A percentile compares a stretch with the other conserved stretches of the same genome.
Conservation (phyloP, 352 stramenopile species). For the Phytophthora citricola region DNA sequence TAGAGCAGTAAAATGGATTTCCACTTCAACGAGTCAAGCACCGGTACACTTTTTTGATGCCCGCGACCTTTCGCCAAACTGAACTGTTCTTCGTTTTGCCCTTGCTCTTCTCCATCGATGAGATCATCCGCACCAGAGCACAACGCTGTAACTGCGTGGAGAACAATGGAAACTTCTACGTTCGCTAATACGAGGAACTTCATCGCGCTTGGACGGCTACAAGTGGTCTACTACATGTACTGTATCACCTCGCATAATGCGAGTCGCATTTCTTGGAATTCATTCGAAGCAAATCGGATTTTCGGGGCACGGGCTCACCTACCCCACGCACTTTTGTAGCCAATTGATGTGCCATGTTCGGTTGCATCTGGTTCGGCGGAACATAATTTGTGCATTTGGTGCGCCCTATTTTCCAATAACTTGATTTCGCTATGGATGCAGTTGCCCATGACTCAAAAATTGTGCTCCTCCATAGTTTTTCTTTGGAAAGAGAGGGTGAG, state of each 20-base stretch:
- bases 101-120: neutral
- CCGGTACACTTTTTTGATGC: slow-evolving; percentile 16
- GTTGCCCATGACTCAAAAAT: slow-evolving; percentile 21
- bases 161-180: no score
- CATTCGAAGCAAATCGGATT: slow-evolving; percentile 11
- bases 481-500: slow-evolving; percentile 19
- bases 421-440: slow-evolving; percentile 14
- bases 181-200: no score
- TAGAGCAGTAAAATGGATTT: neutral
- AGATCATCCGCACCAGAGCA: no score
- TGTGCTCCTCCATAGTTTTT: slow-evolving; percentile 21
- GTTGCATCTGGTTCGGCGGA: slow-evolving; percentile 17
- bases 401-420: slow-evolving; percentile 2
- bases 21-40: slow-evolving; percentile 12
- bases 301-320: slow-evolving; percentile 11
- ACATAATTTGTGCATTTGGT: slow-evolving; percentile 27
- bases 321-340: slow-evolving; percentile 19
- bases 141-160: no score
- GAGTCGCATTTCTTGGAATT: no score
- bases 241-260: no score
- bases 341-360: slow-evolving; percentile 16
- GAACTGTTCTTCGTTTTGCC: slow-evolving; percentile 12
- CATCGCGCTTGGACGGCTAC: neutral
- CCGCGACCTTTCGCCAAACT: slow-evolving; percentile 16
- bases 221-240: no score